phyloP scores from a whole-genome alignment of 257 asterid genomes.

The Solanum tarijense region DNA sequence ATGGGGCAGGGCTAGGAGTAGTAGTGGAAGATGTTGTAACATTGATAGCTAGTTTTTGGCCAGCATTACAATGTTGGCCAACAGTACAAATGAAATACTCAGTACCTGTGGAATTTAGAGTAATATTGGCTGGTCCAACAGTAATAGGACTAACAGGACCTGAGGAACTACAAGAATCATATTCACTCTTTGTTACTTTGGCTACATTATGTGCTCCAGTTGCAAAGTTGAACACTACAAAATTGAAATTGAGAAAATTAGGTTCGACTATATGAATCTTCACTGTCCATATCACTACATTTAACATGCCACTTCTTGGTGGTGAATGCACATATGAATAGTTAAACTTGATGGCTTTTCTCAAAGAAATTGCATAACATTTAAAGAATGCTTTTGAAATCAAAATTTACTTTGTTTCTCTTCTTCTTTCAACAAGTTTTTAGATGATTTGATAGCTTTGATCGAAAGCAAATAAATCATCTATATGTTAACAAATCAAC shows the following conservation, averaged over 20 bases:
- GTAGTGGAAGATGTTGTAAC: conserved; percentile 25
- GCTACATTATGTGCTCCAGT: conserved; percentile 51
- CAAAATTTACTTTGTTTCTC: not conserved
- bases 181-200: conserved; percentile 36
- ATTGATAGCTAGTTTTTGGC: conserved; percentile 56
- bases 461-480: not conserved
- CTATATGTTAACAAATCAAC: not conserved
- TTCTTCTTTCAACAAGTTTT: not conserved
- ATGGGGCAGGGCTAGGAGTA: conserved; percentile 21
- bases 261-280: not conserved
- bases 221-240: conserved; percentile 57
- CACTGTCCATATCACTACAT: not conserved
- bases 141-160: conserved; percentile 18
- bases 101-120: conserved; percentile 39
- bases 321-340: not conserved
- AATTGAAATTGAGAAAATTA: not conserved
- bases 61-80: conserved; percentile 38
- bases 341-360: not conserved
- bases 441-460: not conserved
- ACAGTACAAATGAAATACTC: conserved; percentile 49
- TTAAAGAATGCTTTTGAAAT: not conserved
- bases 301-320: not conserved
- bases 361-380: not conserved
- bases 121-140: conserved; percentile 38
- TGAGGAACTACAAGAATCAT: conserved; percentile 29